Conservation (phyloP, 2,329 filamentous ascomycete species). For the Apiospora phragmitis region DNA sequence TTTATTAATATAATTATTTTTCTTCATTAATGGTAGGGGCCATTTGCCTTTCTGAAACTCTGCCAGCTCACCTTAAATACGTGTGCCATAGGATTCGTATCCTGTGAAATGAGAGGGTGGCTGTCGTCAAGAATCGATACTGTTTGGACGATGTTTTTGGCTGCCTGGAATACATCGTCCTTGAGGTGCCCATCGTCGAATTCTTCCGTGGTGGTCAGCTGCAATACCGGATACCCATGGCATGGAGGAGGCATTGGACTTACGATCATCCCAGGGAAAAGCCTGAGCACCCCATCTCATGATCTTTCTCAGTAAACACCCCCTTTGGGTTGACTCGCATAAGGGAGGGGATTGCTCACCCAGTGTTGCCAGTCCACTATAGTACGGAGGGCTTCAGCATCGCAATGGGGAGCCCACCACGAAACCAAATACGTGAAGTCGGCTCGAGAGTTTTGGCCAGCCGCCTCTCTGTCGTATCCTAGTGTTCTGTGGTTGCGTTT, state of each 20-base stretch:
- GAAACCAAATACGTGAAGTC: conserved; percentile 29
- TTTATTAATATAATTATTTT: not conserved
- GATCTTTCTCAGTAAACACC: not conserved
- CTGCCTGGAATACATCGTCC: conserved; percentile 23
- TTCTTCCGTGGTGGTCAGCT: conserved; percentile 15
- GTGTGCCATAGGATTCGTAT: conserved; percentile 23
- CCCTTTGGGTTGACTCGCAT: not conserved
- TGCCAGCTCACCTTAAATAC: conserved; percentile 30
- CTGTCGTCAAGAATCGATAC: conserved; percentile 23
- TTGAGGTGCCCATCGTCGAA: conserved; percentile 32
- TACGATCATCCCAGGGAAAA: conserved; percentile 21
- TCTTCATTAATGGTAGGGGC: not conserved
- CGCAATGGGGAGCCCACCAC: conserved; percentile 25
- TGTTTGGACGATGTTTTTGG: conserved; percentile 23
- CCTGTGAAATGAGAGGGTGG: conserved; percentile 22
- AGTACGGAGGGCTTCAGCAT: conserved; percentile 23
- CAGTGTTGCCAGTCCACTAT: conserved; percentile 32
- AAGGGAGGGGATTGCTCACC: conserved; percentile 5
- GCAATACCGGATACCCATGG: not conserved
- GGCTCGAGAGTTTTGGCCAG: conserved; percentile 17
- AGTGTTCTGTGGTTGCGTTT: conserved; percentile 16
- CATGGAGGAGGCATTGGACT: not conserved
- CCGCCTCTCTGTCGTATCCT: conserved; percentile 18
- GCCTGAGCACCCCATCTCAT: not conserved
- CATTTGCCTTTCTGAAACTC: conserved; percentile 20